Percentiles rank a stretch among this genome's conserved stretches.
Conservation (phyloP, 208 protist genomes). For the Trypanosoma vivax region DNA sequence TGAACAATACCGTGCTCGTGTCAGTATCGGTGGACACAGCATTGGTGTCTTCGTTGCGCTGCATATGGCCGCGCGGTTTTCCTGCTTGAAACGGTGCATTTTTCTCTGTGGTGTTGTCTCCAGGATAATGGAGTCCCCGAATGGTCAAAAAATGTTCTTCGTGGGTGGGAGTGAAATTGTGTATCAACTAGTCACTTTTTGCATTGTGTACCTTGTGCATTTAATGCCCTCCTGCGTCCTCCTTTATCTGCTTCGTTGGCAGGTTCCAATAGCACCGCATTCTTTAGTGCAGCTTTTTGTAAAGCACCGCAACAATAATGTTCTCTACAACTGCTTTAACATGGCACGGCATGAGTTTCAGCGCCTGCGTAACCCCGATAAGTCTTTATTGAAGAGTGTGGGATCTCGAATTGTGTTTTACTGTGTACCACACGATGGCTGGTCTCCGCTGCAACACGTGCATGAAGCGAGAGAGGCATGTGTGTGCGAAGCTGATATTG, state of each 20-base stretch:
- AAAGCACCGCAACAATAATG: constrained; percentile 17
- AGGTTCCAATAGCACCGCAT: constrained; percentile 14
- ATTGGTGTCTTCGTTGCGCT: constrained; percentile 69
- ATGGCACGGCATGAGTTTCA: constrained; percentile 53
- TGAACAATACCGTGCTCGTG: constrained; percentile 30
- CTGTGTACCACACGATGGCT: constrained; percentile 56
- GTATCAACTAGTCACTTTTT: constrained; percentile 23
- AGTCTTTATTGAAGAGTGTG: constrained; percentile 24
- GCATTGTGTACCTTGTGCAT: constrained; percentile 14
- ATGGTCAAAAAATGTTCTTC: constrained; percentile 33
- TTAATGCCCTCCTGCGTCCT: constrained; percentile 9
- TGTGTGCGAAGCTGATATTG: constrained; percentile 24
- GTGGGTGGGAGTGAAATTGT: constrained; percentile 23
- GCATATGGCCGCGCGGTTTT: constrained; percentile 46
- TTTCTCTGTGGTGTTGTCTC: constrained; percentile 61
- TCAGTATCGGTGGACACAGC: constrained; percentile 73
- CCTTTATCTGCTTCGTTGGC: constrained; percentile 7
- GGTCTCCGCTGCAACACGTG: constrained; percentile 34
- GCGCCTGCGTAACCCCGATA: constrained; percentile 43
- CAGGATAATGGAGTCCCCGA: constrained; percentile 45
- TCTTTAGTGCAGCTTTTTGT: constrained; percentile 20
- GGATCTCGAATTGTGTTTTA: constrained; percentile 62
- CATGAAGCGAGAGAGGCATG: constrained; percentile 41
- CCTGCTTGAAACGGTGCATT: constrained; percentile 48
- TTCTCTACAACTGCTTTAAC: constrained; percentile 43